Evolutionary conservation across 129 eudicot genomes (phyloP).

Genomic region (Calendula officinalis): DNA sequence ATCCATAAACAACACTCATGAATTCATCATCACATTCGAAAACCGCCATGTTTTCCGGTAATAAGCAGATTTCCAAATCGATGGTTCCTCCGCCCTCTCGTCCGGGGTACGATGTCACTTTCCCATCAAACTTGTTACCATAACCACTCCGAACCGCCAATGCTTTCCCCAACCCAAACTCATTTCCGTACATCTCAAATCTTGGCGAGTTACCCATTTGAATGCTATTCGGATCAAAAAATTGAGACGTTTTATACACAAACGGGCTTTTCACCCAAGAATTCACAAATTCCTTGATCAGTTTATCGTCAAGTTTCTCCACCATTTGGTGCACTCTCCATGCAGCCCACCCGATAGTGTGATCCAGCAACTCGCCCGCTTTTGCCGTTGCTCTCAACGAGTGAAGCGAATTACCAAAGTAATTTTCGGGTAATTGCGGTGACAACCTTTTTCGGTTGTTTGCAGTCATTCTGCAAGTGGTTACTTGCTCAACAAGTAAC

Average conservation of each 20-base stretch:
- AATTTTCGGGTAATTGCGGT: slow-evolving; percentile 40
- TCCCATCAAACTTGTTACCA: slow-evolving; percentile 48
- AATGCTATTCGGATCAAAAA: slow-evolving; percentile 28
- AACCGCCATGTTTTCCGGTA: slow-evolving; percentile 33
- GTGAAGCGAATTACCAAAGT: slow-evolving; percentile 38
- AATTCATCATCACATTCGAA: slow-evolving; percentile 38
- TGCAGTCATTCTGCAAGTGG: slow-evolving; percentile 16
- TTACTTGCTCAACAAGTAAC: slow-evolving; percentile 13
- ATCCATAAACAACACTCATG: slow-evolving; percentile 12
- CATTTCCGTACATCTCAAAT: slow-evolving; percentile 54
- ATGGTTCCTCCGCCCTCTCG: slow-evolving; percentile 36
- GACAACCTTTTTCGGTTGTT: slow-evolving; percentile 35
- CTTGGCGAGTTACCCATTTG: slow-evolving; percentile 49
- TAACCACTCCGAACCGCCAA: slow-evolving; percentile 50
- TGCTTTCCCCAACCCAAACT: slow-evolving; percentile 56
- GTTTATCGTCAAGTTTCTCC: slow-evolving; percentile 19
- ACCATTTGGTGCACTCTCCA: slow-evolving; percentile 33
- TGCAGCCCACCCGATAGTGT: slow-evolving; percentile 48
- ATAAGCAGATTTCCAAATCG: slow-evolving; percentile 40
- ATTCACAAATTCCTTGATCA: slow-evolving; percentile 12
- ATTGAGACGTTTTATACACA: slow-evolving; percentile 12
- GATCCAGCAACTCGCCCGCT: slow-evolving; percentile 25
- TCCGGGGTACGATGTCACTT: slow-evolving; percentile 36
- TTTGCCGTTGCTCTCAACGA: slow-evolving; percentile 1
- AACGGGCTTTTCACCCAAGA: slow-evolving; percentile 28